Conservation (phyloP, 345 rosid genomes). For the Melaleuca alternifolia region DNA sequence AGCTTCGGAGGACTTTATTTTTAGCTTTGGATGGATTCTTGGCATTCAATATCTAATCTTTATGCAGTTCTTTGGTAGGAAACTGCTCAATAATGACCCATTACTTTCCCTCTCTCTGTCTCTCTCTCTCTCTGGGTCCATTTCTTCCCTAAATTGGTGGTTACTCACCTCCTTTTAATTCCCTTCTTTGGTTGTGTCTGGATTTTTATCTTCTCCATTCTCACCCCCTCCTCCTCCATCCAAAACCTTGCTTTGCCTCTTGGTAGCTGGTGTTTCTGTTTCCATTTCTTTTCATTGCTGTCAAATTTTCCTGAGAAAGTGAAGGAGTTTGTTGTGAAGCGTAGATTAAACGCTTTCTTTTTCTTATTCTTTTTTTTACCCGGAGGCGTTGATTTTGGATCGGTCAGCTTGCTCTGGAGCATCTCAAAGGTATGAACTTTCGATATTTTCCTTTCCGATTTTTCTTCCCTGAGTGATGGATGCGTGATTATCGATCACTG, state of each 20-base stretch:
- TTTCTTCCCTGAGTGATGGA: background rate
- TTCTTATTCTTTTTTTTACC: background rate
- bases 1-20: background rate
- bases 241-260: background rate
- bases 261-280: background rate
- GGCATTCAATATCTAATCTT: background rate
- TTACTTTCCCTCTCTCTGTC: background rate
- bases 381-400: background rate
- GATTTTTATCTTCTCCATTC: background rate
- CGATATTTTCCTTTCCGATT: background rate
- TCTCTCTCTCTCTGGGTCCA: background rate
- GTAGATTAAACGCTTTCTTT: background rate
- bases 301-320: background rate
- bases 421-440: background rate
- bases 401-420: background rate
- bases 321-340: background rate
- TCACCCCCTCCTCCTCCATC: background rate
- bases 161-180: background rate
- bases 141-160: background rate
- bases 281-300: background rate
- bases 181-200: background rate
- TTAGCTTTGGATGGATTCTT: background rate
- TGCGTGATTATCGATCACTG: background rate
- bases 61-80: background rate
- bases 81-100: background rate